Evolutionary conservation across 805 yeast species (phyloP), one percentile per base, ranked within the genome.

Genomic region (Metschnikowia lunata): DNA sequence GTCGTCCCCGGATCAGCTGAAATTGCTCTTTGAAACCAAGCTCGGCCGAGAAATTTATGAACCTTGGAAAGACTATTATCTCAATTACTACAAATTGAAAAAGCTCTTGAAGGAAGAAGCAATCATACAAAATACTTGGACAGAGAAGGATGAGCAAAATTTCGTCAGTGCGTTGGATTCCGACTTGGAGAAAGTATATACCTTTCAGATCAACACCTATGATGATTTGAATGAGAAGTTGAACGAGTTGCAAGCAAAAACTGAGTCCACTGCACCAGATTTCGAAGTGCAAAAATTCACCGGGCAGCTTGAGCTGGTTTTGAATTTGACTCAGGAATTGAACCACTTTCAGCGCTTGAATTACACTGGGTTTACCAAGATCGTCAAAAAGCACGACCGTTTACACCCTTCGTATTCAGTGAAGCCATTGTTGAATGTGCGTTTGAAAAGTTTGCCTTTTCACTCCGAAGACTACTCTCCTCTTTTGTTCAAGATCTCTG

Each of bases 381-480:
- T 93, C 55, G 97, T 90, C 52, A 90, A 91, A 70, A 91, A 91
- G 67, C 99, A 93, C 61, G 98, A 93, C 67, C 80, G 97, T 42
- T 64, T 91, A 51, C 97, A 90, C 65, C 78, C 89, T 29, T 75
- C 80, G 51, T 93, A 85, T 64, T 84, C 93, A n/a, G 97, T 91
- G 23, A 84, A 81, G 62, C 96, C 98, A 0, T 69, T 93, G 55
- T 71, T 93, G 56, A 87, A 88, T 52, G 97, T 91, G 27, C 77
- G 99, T 56, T 74, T 93, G 66, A 84, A 83, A 59, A 83, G 82
- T 39, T 73, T 91, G 57, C 98, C 98, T 2, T 85, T 90, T 75
- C 93, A 91, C 64, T 79, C 89, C 14, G 99, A 91, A 69, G 97
- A 91, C 68, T 88, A 91, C 65, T 84, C 95, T 39, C 98, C 99